Percentiles rank a stretch among this genome's conserved stretches.
These are phyloP conservation scores for Entamoeba dispar DNA, from an alignment of 208 protist genomes.

Conservation along the genomic window DNA sequence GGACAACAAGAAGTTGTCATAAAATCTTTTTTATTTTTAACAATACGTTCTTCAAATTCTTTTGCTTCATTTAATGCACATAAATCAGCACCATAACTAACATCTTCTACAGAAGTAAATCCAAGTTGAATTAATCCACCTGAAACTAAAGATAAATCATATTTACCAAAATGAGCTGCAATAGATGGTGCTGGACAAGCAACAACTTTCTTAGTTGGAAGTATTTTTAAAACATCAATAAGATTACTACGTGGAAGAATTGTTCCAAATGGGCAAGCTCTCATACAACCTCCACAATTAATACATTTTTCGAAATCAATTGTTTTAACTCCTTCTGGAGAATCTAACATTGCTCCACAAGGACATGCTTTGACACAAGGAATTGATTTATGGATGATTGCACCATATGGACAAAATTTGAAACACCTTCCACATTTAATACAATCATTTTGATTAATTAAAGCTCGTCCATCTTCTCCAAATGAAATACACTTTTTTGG, in stretches of 20 bases:
- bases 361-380: conserved; percentile 19
- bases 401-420: conserved; percentile 13
- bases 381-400: conserved; percentile 6
- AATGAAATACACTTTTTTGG: conserved; percentile 19
- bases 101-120: neutral
- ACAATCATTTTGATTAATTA: conserved; percentile 12
- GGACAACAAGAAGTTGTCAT: conserved; percentile 5
- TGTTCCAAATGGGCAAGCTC: conserved; percentile 10
- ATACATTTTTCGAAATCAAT: conserved; percentile 27
- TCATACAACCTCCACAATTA: conserved; percentile 13
- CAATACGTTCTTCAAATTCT: neutral
- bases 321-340: neutral
- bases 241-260: neutral
- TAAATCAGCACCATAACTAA: neutral
- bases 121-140: neutral
- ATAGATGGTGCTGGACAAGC: too few relatives aligned
- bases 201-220: too few relatives aligned
- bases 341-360: conserved; percentile 8
- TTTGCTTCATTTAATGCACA: neutral
- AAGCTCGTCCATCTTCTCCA: conserved; percentile 1
- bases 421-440: conserved; percentile 11
- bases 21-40: neutral
- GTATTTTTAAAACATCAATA: too few relatives aligned
- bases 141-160: neutral
- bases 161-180: too few relatives aligned